Conservation (phyloP, 768 basidiomycete genomes). For the Epithele typhae region DNA sequence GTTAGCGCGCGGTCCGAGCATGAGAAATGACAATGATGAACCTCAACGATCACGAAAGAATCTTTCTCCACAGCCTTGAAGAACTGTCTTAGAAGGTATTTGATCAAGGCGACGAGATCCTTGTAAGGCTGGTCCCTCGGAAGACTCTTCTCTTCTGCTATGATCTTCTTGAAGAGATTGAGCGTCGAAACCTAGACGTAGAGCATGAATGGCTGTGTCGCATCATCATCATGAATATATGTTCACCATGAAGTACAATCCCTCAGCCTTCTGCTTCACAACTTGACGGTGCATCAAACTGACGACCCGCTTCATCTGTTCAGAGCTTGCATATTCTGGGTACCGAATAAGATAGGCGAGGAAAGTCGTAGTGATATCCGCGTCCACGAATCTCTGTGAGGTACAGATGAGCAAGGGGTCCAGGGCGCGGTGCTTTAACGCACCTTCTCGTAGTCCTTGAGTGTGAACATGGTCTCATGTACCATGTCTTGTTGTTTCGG, state of each 20-base stretch:
- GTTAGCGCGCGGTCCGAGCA: not conserved
- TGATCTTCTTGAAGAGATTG: conserved; percentile 80
- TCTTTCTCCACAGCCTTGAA: conserved; percentile 89
- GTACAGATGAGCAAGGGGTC: conserved; percentile 12
- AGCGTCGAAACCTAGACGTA: conserved; percentile 76
- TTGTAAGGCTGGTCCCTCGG: conserved; percentile 76
- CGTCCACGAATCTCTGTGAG: conserved; percentile 81
- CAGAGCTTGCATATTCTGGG: conserved; percentile 71
- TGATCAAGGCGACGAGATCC: conserved; percentile 81
- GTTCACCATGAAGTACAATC: conserved; percentile 87
- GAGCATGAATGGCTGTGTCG: conserved; percentile 5
- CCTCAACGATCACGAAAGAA: conserved; percentile 86
- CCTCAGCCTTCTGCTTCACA: conserved; percentile 88
- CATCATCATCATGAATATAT: not conserved
- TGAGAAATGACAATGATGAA: conserved; percentile 30
- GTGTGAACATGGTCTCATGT: conserved; percentile 85
- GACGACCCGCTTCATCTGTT: conserved; percentile 89
- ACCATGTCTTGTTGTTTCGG: conserved; percentile 56
- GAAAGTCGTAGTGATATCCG: conserved; percentile 82
- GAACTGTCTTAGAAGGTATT: conserved; percentile 85
- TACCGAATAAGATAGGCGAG: conserved; percentile 80
- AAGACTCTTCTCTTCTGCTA: conserved; percentile 74
- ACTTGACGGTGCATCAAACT: conserved; percentile 87
- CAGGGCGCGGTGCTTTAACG: conserved; percentile 21
- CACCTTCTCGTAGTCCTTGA: conserved; percentile 88